Base-by-base conservation (phyloP, 1,284 basidiomycete species). In the Sporisorium scitamineum region DNA sequence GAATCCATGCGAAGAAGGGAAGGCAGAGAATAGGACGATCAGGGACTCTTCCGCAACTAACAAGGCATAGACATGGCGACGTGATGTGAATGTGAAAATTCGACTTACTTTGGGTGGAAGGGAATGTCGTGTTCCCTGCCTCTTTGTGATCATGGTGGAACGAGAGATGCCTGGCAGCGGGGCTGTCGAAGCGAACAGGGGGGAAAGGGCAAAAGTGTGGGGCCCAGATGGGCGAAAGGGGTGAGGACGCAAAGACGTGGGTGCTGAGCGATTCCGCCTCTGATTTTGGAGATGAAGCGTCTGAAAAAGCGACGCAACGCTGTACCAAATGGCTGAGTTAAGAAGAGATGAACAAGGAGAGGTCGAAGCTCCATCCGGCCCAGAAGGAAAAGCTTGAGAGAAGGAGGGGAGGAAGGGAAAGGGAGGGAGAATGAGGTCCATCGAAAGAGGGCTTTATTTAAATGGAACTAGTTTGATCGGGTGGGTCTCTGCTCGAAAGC, bases 81-180 rank as follows among this genome's bases (percentile, higher is more conserved):
- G 14, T 29, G 22, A 44, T 16, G 31, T 24, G 39, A 29, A 22
- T 41, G 8, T 6, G 10, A 31, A 31, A 31, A 27, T 9, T 37
- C 24, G 26, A 61, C 71, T 65, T 54, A 75, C 72, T 32, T 75
- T 75, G 20, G 72, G 63, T 22, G 72, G 72, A 29, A 75, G 67
- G 32, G 67, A 75, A 54, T 75, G 72, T 56, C 56, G 58, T n/a
- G 63, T 50, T 37, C 54, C 67, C 58, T 62, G 63, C 20, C 20
- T 61, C 54, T 66, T 75, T 32, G 63, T 47, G 53, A 57, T 52
- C 72, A 75, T 75, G 60, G 22, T 42, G 63, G 54, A 55, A 39
- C 20, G 29, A 31, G 34, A 26, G 20, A 44, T 56, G 16, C 10
- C 32, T 47, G 41, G 51, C 22, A 52, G 41, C 50, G 34, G n/a